These are phyloP conservation scores for Taphrina betulina DNA, from an alignment of 1,139 yeast species.

Conservation along the genomic window DNA sequence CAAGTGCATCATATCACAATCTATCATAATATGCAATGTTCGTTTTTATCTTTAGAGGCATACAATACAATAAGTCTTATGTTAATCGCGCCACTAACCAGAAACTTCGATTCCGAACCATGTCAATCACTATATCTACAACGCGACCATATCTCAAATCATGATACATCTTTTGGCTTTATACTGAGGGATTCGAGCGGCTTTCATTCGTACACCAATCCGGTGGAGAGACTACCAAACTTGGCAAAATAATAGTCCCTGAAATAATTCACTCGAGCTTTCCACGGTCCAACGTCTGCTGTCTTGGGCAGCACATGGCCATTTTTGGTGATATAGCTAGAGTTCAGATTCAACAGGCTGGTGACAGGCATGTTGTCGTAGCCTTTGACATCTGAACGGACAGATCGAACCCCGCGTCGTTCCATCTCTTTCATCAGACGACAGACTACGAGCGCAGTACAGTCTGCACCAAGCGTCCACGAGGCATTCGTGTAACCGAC, in stretches of 20 bases:
- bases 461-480: constrained; percentile 29
- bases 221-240: constrained; percentile 6
- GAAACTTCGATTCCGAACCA: no score
- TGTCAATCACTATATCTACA: no score
- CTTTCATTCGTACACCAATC: neutral
- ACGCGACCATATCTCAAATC: no score
- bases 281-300: constrained; percentile 23
- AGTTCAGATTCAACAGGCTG: constrained; percentile 18
- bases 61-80: no score
- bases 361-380: neutral
- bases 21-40: no score
- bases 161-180: no score
- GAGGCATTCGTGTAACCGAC: constrained; percentile 26
- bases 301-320: constrained; percentile 13
- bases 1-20: no score
- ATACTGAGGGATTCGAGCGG: no score
- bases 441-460: constrained; percentile 25
- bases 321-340: constrained; percentile 9
- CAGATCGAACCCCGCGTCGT: neutral
- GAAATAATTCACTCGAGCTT: constrained; percentile 23
- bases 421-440: constrained; percentile 16
- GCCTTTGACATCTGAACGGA: constrained; percentile 7
- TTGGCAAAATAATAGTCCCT: constrained; percentile 13
- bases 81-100: no score
- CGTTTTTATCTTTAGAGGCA: no score